phyloP scores from a whole-genome alignment of 2,329 filamentous ascomycete genomes.

The Fusarium cicatricum region DNA sequence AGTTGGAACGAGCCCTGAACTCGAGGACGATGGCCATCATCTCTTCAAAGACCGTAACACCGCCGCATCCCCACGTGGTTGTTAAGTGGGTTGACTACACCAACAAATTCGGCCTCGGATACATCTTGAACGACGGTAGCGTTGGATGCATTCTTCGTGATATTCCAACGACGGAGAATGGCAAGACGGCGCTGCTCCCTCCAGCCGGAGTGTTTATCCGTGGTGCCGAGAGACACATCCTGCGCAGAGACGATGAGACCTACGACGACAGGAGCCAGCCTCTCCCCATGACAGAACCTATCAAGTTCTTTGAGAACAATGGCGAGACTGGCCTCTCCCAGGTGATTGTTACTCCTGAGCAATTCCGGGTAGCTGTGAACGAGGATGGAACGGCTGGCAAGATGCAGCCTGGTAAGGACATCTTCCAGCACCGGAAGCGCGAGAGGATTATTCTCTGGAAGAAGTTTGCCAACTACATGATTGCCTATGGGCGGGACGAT shows the following conservation, averaged over 20 bases:
- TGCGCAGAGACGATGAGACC: constrained; percentile 63
- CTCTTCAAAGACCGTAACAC: constrained; percentile 60
- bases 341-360: constrained; percentile 70
- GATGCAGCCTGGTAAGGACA: constrained; percentile 68
- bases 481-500: constrained; percentile 77
- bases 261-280: constrained; percentile 68
- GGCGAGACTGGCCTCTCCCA: constrained; percentile 69
- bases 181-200: constrained; percentile 63
- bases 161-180: constrained; percentile 61
- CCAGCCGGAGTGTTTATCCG: constrained; percentile 77
- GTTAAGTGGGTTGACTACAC: constrained; percentile 91
- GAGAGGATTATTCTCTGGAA: constrained; percentile 75
- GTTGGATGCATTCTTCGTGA: constrained; percentile 74
- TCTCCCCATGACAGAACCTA: constrained; percentile 66
- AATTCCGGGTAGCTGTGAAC: constrained; percentile 64
- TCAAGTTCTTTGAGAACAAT: constrained; percentile 80
- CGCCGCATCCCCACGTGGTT: constrained; percentile 69
- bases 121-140: constrained; percentile 83
- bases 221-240: constrained; percentile 75
- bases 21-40: constrained; percentile 69
- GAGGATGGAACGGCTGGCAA: constrained; percentile 68
- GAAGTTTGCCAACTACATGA: constrained; percentile 80
- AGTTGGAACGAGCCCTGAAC: constrained; percentile 70
- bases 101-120: constrained; percentile 85
- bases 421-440: constrained; percentile 71